Base-by-base conservation (phyloP, 2,329 filamentous ascomycete genomes). In the Fusarium domesticum region DNA sequence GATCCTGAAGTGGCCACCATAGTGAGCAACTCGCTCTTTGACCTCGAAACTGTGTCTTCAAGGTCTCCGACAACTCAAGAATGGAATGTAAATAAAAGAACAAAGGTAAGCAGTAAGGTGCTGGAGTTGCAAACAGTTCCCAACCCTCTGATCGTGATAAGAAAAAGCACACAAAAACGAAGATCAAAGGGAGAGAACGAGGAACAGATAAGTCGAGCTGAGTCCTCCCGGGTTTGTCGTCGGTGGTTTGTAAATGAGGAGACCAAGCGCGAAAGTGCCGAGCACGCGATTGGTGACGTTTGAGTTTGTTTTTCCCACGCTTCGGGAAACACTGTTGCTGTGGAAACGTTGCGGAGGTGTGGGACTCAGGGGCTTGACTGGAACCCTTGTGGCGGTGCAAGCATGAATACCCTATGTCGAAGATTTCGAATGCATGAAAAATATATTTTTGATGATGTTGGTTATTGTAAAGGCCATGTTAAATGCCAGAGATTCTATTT, bases 1-100 rank as follows among this genome's bases (percentile, higher is more conserved):
- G 68, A 62, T 19, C 64, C 66, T 31, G 63, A 42, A 23, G 35
- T 38, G 47, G 49, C 53, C 58, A 58, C 59, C 30, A 15, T 57
- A n/a, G 43, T 35, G 23, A 28, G 23, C 23, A 28, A 8, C 23
- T 28, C 33, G 38, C 36, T 35, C 44, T 49, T 40, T 35, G 28
- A 43, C 32, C 37, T 42, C 33, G 23, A 8, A 28, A 28, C 7
- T 4, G 14, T 28, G 23, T 28, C 5, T 38, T 36, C 23, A 36
- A 31, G 30, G 40, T 31, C 25, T 14, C n/a, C n/a, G n/a, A n/a
- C n/a, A n/a, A n/a, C n/a, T n/a, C n/a, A n/a, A n/a, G n/a, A n/a
- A n/a, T n/a, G n/a, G n/a, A n/a, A 56, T 51, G 53, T 57, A 59
- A 58, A 59, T 51, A 55, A 46, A 45, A 39, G 25, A 35, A 46